Evolutionary conservation across 1,284 basidiomycete genomes (phyloP).

Genomic region (Ganoderma meredithae): DNA sequence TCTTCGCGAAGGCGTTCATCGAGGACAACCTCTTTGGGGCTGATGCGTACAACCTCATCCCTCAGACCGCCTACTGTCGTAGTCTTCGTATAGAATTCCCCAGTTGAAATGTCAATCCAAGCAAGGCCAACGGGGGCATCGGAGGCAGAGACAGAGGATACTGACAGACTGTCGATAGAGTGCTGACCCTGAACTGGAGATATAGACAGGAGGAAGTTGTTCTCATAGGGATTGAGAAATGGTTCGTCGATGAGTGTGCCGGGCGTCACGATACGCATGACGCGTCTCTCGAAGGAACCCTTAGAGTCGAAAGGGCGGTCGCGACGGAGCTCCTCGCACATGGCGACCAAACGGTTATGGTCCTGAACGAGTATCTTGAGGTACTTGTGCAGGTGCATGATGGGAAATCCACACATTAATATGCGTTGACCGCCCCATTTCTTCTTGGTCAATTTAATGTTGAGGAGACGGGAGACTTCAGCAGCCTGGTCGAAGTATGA

Average conservation of each 20-base stretch:
- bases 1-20: conserved; percentile 50
- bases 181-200: conserved; percentile 35
- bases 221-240: conserved; percentile 85
- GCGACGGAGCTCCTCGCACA: conserved; percentile 89
- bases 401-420: conserved; percentile 90
- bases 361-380: conserved; percentile 87
- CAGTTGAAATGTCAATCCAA: conserved; percentile 96
- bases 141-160: conserved; percentile 4
- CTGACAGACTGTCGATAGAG: not conserved
- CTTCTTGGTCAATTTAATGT: conserved; percentile 82
- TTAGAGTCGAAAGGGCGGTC: conserved; percentile 51
- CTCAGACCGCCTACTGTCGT: conserved; percentile 64
- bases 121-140: conserved; percentile 62
- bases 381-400: conserved; percentile 86
- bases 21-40: conserved; percentile 86
- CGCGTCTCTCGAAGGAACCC: conserved; percentile 74
- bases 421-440: conserved; percentile 75
- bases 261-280: conserved; percentile 88
- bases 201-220: conserved; percentile 88
- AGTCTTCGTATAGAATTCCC: conserved; percentile 86
- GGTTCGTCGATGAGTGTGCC: conserved; percentile 92
- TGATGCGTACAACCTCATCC: conserved; percentile 87
- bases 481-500: conserved; percentile 93
- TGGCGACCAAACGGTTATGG: conserved; percentile 83
- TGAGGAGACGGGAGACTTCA: conserved; percentile 78